Evolutionary conservation across 73 alveolate genomes (phyloP).

Genomic region (Symbiodinium pilosum): DNA sequence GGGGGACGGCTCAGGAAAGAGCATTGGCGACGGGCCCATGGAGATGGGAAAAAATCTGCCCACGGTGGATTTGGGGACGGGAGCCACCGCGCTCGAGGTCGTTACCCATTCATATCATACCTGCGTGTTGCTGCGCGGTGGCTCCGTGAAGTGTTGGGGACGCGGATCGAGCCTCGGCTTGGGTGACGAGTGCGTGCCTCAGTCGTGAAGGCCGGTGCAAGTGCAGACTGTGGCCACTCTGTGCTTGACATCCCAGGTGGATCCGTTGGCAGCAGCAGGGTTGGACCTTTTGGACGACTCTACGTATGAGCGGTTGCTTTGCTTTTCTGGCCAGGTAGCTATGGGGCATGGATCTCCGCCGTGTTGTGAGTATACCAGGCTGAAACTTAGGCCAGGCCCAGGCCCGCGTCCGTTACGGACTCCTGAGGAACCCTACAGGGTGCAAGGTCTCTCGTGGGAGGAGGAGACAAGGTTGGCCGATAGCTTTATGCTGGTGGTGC

Average conservation of each 20-base stretch:
- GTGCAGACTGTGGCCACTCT: background rate
- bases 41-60: background rate
- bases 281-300: background rate
- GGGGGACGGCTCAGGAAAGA: background rate
- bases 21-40: background rate
- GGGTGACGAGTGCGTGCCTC: background rate
- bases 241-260: slow-evolving; percentile 5
- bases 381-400: background rate
- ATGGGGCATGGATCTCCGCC: background rate
- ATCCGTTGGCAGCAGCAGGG: too few relatives aligned
- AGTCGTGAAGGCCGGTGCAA: background rate
- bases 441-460: background rate
- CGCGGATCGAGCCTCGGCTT: background rate
- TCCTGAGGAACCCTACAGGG: background rate
- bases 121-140: background rate
- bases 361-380: background rate
- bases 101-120: background rate
- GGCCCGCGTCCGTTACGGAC: too few relatives aligned
- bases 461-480: background rate
- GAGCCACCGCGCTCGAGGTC: slow-evolving; percentile 10
- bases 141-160: slow-evolving; percentile 11
- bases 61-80: slow-evolving; percentile 12
- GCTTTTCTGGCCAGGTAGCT: background rate
- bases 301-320: background rate
- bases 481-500: background rate